A percentile compares a stretch with the other conserved stretches of the same genome.
Evolutionary conservation across 305 asterid genomes (phyloP).

Genomic region (Solanum hybrid): DNA sequence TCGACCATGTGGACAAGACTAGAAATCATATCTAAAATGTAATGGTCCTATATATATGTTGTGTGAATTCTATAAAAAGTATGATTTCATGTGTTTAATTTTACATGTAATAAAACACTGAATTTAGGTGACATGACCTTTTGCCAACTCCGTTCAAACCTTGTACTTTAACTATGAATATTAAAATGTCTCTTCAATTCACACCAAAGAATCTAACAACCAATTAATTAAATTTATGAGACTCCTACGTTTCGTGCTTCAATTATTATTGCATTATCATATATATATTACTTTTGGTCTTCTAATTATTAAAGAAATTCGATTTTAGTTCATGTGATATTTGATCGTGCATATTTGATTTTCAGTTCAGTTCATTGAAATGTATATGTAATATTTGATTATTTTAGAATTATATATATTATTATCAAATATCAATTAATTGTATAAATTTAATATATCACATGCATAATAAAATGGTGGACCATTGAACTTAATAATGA

Average conservation of each 20-base stretch:
- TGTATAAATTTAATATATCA: neutral
- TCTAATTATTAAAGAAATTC: neutral
- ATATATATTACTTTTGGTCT: neutral
- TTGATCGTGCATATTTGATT: neutral
- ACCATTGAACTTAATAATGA: neutral
- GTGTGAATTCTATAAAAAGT: neutral
- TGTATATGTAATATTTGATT: neutral
- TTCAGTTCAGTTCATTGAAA: neutral
- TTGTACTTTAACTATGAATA: neutral
- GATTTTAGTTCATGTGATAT: neutral
- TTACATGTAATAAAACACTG: neutral
- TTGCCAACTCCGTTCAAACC: neutral
- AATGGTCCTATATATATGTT: neutral
- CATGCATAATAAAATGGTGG: neutral
- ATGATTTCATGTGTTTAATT: neutral
- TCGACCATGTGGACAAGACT: neutral
- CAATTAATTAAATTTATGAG: neutral
- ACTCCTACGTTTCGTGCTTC: neutral
- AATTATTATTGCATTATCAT: neutral
- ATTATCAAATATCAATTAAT: neutral
- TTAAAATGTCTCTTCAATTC: neutral
- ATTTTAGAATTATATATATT: neutral
- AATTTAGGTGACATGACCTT: neutral
- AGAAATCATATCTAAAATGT: neutral
- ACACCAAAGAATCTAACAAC: neutral